Base-by-base conservation (phyloP, 768 basidiomycete genomes). In the Auricularia heimuer region DNA sequence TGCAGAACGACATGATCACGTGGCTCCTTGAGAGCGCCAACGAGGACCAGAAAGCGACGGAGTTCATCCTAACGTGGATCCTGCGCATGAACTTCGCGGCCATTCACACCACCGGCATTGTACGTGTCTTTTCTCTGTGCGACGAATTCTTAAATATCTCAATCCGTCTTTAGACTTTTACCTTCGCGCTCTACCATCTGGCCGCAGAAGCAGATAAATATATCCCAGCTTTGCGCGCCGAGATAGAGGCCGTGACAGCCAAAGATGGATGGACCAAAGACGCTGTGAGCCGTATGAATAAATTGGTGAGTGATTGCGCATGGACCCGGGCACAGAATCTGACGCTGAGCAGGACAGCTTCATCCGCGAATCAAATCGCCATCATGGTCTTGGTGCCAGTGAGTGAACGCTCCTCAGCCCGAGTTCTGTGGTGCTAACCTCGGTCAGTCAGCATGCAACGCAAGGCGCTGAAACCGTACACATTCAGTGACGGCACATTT, bases 401-500 rank as follows among this genome's bases (percentile, higher is more conserved):
- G 37, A 14, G 58, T 14, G 12, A 42, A 42, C 18, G 2, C 65
- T 64, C 42, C 63, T 39, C 18, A 8, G 60, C 4, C 39, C 14
- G 16, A 24, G 18, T 24, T 11, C 11, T 14, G 34, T 29, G 29
- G 18, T 35, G 67, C 61, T 11, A 39, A 14, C 14, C 63, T n/a
- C 64, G 4, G 34, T 39, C 34, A 75, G 75, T 73, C 51, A 54
- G 67, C 63, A 51, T 80, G 67, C 62, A 63, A 8, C 76, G 79
- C 51, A 73, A 70, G 60, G 75, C 74, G 1, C 60, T 74, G 44
- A 72, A 72, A 44, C 71, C 75, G 54, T 68, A 74, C 66, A 76
- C 73, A 2, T 73, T 80, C 58, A 75, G 76, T 0, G 76, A 80
- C 61, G 79, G 78, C 4, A 76, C 75, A 0, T 65, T 75, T 24